These are phyloP conservation scores for Iris macrosiphon DNA, from an alignment of 106 monocot species.

Conservation along the genomic window DNA sequence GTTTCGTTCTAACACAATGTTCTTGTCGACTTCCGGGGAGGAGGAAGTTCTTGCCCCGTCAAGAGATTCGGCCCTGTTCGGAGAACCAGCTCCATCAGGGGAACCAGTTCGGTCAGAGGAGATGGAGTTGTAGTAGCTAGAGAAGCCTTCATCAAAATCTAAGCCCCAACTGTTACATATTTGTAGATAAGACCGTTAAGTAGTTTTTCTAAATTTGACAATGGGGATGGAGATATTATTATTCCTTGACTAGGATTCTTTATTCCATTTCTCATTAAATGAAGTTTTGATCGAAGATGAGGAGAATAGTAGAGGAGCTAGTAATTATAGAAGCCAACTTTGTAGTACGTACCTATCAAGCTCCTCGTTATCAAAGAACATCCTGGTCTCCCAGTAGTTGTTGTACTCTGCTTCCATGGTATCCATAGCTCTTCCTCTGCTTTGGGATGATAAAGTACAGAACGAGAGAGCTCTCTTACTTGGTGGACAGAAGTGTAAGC, in stretches of 20 bases:
- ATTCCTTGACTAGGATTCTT: too few species aligned
- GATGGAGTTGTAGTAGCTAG: conserved; percentile 34
- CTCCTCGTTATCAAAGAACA: conserved; percentile 33
- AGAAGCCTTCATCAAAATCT: conserved; percentile 19
- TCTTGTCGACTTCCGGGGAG: conserved; percentile 16
- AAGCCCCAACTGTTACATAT: conserved; percentile 11
- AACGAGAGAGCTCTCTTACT: too few species aligned
- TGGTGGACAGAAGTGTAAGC: too few species aligned
- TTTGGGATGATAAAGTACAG: too few species aligned
- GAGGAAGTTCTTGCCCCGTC: not conserved
- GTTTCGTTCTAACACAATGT: conserved; percentile 60
- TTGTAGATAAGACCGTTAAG: not conserved
- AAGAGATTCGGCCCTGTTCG: not conserved
- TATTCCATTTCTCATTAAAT: too few species aligned
- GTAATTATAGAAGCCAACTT: too few species aligned
- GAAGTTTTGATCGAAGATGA: not conserved
- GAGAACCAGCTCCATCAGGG: too few species aligned
- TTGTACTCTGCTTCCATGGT: conserved; percentile 34
- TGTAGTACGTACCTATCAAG: conserved; percentile 18
- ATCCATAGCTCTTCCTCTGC: conserved; percentile 16
- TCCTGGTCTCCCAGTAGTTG: conserved; percentile 41
- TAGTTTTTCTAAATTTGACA: too few species aligned
- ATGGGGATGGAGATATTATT: too few species aligned
- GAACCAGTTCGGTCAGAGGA: conserved; percentile 22
- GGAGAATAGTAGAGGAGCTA: too few species aligned